A percentile compares a stretch with the other conserved stretches of the same genome.
Conservation (phyloP, 768 basidiomycete species). For the Hericium coralloides region DNA sequence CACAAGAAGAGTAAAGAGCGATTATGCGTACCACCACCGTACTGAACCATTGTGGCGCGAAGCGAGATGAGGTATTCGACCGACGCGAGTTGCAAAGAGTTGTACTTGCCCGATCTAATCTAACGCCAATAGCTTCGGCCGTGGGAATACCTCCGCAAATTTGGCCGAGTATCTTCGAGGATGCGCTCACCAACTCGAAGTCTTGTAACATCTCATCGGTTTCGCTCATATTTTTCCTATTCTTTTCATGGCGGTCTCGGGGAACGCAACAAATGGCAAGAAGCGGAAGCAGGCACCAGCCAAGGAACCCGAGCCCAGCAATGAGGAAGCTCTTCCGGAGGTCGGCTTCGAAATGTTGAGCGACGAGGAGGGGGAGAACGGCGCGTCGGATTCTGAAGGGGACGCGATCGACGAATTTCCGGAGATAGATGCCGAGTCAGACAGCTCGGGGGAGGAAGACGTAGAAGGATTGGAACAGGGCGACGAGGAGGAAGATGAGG, state of each 20-base stretch:
- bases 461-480: constrained; percentile 29
- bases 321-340: constrained; percentile 25
- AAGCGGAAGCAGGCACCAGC: constrained; percentile 52
- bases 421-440: constrained; percentile 31
- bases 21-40: constrained; percentile 65
- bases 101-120: constrained; percentile 21
- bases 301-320: constrained; percentile 24
- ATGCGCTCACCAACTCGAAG: too few species aligned
- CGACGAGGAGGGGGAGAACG: constrained; percentile 53
- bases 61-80: not conserved
- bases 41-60: constrained; percentile 58
- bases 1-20: not conserved
- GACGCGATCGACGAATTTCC: constrained; percentile 69
- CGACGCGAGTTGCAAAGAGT: not conserved
- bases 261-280: constrained; percentile 26
- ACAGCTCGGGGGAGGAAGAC: constrained; percentile 34
- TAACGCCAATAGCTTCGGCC: constrained; percentile 5
- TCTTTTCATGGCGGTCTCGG: constrained; percentile 18
- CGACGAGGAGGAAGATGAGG: constrained; percentile 26
- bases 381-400: constrained; percentile 37
- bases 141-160: constrained; percentile 7
- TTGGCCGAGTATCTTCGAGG: not conserved
- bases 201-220: too few species aligned
- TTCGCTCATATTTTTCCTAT: too few species aligned
- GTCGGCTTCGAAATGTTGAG: constrained; percentile 63